phyloP scores from a whole-genome alignment of 2,329 filamentous ascomycete genomes.

The Colletotrichum trifolii region DNA sequence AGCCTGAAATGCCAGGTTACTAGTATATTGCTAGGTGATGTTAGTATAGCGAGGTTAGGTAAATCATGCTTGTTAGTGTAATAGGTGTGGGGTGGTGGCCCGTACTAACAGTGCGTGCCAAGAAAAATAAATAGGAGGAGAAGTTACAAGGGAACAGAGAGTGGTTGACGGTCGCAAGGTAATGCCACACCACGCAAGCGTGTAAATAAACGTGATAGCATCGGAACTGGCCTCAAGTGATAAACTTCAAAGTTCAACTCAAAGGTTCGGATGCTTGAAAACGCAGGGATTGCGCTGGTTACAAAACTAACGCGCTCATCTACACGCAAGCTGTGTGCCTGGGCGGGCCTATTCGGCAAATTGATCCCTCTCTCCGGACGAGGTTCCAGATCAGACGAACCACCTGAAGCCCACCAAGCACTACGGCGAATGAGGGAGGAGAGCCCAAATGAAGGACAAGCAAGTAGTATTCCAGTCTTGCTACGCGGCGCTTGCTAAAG shows the following conservation, averaged over 20 bases:
- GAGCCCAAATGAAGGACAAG: constrained; percentile 19
- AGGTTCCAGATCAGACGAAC: constrained; percentile 17
- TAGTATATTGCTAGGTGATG: too few relatives aligned
- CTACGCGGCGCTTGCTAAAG: not conserved
- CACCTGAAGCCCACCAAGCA: constrained; percentile 5
- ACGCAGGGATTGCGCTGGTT: constrained; percentile 19
- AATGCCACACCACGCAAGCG: not conserved
- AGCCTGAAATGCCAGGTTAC: too few relatives aligned
- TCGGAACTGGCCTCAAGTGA: too few relatives aligned
- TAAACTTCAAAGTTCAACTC: not conserved
- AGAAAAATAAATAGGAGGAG: too few relatives aligned
- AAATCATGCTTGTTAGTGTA: too few relatives aligned
- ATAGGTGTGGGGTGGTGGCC: too few relatives aligned
- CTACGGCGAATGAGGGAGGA: constrained; percentile 20
- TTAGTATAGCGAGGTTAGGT: too few relatives aligned
- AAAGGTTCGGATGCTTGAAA: not conserved
- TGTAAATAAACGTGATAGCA: not conserved
- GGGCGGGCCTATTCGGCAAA: not conserved
- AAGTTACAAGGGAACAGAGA: not conserved
- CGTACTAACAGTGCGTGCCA: too few relatives aligned
- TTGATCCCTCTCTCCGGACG: not conserved
- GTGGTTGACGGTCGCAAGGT: not conserved
- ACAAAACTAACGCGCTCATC: constrained; percentile 17
- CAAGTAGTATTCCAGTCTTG: constrained; percentile 20
- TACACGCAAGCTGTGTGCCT: not conserved